Evolutionary conservation across 441 rosid genomes (phyloP).

Genomic region (Arabidopsis hybrid): DNA sequence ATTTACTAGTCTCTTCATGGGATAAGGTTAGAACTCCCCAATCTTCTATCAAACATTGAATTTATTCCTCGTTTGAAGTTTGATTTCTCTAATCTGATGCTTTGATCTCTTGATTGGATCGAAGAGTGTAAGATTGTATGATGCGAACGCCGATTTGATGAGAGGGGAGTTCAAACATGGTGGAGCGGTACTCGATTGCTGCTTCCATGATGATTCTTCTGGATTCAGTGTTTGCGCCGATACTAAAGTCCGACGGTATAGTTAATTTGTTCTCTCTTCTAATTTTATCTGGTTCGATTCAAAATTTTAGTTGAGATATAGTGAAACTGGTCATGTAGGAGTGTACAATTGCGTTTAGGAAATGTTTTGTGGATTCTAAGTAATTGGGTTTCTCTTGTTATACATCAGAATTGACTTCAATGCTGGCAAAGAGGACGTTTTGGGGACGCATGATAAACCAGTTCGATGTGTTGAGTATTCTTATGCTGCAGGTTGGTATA

Average conservation of each 20-base stretch:
- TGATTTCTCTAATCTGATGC: neutral
- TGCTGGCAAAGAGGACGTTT: conserved; percentile 79
- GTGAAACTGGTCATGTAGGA: neutral
- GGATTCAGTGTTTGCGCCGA: conserved; percentile 89
- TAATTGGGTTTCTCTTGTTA: conserved; percentile 4
- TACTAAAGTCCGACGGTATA: conserved; percentile 70
- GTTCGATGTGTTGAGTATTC: conserved; percentile 96
- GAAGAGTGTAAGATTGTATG: conserved; percentile 81
- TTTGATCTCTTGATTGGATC: neutral
- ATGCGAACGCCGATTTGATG: conserved; percentile 74
- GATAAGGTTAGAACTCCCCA: conserved; percentile 66
- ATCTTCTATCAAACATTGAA: neutral
- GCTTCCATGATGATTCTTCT: conserved; percentile 97
- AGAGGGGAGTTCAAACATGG: conserved; percentile 93
- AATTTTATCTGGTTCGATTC: neutral
- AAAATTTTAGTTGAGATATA: neutral
- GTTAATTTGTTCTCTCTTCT: neutral
- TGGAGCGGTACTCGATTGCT: conserved; percentile 92
- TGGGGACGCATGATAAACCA: conserved; percentile 91
- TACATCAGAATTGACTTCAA: conserved; percentile 79
- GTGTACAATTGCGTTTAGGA: neutral
- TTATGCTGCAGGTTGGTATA: conserved; percentile 80
- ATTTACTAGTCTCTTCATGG: conserved; percentile 97
- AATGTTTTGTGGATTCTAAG: neutral
- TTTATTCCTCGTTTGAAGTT: neutral